These are phyloP conservation scores for Fragilaria radians DNA, from an alignment of 108 stramenopile species.

Conservation along the genomic window DNA sequence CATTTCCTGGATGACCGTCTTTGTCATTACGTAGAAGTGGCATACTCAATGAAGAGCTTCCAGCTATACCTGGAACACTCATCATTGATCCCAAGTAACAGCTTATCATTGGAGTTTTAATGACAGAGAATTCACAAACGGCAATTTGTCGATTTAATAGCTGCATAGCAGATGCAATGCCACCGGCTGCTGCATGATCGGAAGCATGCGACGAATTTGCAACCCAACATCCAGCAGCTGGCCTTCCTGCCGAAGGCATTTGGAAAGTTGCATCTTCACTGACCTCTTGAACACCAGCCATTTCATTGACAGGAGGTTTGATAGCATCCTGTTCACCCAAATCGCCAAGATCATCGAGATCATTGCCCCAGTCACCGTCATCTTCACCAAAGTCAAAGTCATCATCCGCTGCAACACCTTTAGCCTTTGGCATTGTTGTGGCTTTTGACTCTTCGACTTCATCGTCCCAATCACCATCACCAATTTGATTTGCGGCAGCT, in stretches of 20 bases:
- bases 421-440: conserved; percentile 8
- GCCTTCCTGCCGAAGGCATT: conserved; percentile 87
- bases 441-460: conserved; percentile 30
- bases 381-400: conserved; percentile 67
- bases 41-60: conserved; percentile 62
- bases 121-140: conserved; percentile 84
- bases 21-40: conserved; percentile 83
- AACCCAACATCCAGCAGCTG: conserved; percentile 82
- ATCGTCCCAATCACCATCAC: conserved; percentile 35
- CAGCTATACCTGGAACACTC: conserved; percentile 83
- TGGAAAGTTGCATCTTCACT: conserved; percentile 68
- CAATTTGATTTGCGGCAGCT: conserved; percentile 45
- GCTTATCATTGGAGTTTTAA: conserved; percentile 74
- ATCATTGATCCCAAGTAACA: conserved; percentile 83
- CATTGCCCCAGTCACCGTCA: conserved; percentile 83
- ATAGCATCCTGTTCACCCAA: conserved; percentile 12
- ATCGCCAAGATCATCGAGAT: conserved; percentile 75
- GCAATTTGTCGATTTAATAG: conserved; percentile 97
- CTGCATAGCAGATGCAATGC: conserved; percentile 91
- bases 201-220: conserved; percentile 92
- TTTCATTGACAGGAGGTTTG: conserved; percentile 47
- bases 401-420: conserved; percentile 38
- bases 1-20: conserved; percentile 65
- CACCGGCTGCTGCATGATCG: conserved; percentile 96
- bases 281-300: conserved; percentile 45